phyloP scores from a whole-genome alignment of 257 asterid genomes.

The Jaltomata sinuosa region DNA sequence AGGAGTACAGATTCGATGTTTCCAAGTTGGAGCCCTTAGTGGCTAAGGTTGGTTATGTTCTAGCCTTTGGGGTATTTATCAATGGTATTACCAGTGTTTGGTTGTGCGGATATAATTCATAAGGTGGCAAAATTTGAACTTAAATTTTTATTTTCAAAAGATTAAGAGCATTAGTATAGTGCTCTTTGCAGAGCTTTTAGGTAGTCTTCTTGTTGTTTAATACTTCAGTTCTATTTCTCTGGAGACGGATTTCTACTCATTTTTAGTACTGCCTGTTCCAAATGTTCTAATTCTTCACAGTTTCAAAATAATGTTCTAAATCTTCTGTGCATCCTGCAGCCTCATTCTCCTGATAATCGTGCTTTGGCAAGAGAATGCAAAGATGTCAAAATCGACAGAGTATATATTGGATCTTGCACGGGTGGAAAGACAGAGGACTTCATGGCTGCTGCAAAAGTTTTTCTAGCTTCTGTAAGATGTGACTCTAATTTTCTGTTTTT shows the following conservation, averaged over 20 bases:
- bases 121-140: neutral
- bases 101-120: neutral
- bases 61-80: neutral
- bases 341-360: slow-evolving; percentile 99
- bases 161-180: neutral
- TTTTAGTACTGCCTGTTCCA: neutral
- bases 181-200: neutral
- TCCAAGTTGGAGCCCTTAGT: slow-evolving; percentile 46
- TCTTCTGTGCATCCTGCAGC: slow-evolving; percentile 35
- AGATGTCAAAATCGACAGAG: slow-evolving; percentile 93
- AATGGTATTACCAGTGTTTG: neutral
- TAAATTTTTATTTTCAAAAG: neutral
- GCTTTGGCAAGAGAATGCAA: slow-evolving; percentile 98
- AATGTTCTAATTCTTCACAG: neutral
- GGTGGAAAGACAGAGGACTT: slow-evolving; percentile 99
- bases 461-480: slow-evolving; percentile 70
- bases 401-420: slow-evolving; percentile 95
- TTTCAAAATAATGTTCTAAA: neutral
- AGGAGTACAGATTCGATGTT: slow-evolving; percentile 73
- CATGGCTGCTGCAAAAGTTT: slow-evolving; percentile 94
- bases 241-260: neutral
- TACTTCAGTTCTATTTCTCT: neutral
- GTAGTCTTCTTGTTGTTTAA: neutral
- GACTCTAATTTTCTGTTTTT: neutral
- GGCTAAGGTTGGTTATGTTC: slow-evolving; percentile 36